Conservation (phyloP, 148 eudicot species). For the Talinum fruticosum region DNA sequence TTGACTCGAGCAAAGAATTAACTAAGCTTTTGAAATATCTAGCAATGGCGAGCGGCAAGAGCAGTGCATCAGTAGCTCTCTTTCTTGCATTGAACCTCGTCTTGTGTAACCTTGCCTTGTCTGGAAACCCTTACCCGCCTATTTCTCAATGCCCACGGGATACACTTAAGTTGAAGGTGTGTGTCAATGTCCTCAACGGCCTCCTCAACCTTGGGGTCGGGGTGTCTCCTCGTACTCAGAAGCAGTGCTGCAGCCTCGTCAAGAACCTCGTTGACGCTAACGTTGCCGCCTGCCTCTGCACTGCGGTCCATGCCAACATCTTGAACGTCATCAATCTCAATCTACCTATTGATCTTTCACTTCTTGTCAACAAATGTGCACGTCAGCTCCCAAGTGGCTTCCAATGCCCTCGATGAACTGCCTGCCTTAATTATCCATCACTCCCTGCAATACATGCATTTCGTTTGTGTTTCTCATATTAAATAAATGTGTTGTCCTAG, state of each 20-base stretch:
- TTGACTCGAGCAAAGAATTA: too few relatives aligned
- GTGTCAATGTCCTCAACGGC: conserved; percentile 28
- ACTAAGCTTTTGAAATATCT: too few relatives aligned
- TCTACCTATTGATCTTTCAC: conserved; percentile 33
- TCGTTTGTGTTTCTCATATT: too few relatives aligned
- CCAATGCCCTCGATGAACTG: too few relatives aligned
- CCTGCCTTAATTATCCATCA: too few relatives aligned
- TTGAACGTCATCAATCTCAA: conserved; percentile 31
- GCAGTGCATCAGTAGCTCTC: not conserved
- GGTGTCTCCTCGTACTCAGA: not conserved
- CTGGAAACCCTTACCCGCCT: not conserved
- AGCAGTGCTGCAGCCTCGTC: conserved; percentile 34
- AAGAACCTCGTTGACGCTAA: conserved; percentile 30
- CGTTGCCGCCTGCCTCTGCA: conserved; percentile 42
- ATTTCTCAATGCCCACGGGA: conserved; percentile 26
- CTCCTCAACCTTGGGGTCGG: conserved; percentile 13
- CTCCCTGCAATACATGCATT: too few relatives aligned
- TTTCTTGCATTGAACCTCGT: not conserved
- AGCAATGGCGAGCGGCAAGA: too few relatives aligned
- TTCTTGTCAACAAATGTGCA: conserved; percentile 39
- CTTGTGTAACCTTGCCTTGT: not conserved
- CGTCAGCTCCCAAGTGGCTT: conserved; percentile 25
- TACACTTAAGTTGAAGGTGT: conserved; percentile 37
- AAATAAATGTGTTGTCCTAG: too few relatives aligned
- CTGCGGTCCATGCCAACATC: conserved; percentile 36